Base-by-base conservation (phyloP, 352 stramenopile species). In the Plasmopara viticola region DNA sequence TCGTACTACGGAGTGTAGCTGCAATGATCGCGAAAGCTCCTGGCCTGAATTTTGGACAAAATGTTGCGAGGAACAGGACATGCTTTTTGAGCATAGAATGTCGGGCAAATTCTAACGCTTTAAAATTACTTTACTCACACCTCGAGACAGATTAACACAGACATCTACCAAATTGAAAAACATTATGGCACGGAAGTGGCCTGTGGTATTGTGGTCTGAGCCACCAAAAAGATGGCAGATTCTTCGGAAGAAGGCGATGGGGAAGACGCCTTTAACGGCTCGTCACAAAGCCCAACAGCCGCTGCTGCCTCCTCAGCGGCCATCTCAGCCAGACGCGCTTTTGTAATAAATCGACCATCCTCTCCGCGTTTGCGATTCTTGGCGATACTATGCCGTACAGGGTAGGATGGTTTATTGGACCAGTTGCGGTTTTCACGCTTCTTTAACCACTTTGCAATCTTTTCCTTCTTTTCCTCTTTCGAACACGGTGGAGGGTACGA, bases 361-460 rank as follows among this genome's bases (percentile, higher is more conserved):
- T 91, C 81, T 33, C 81, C 81, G 14, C 81, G 75, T 59, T 88
- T 87, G 39, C 81, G 78, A 53, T 84, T 86, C 63, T 88, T 91
- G 6, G 81, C 81, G 35, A 91, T 91, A 52, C 78, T 91, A 58
- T 90, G 81, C 6, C 81, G 76, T 43, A 89, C 78, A 6, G 81
- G 81, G 49, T 91, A 91, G 38, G 81, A 91, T 20, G 81, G 78
- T 43, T 91, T 91, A 60, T 87, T 91, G 20, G 78, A 89, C 78
- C 78, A 91, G 64, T 91, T 90, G 18, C 81, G 76, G 54, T 80
- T 83, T 60, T 87, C 81, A 31, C 81, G 78, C 54, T 91, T 91
- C 64, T 87, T 90, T 51, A 91, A 63, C 81, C 81, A 91, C 48
- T 78, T 78, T 5, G 76, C 74, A 44, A 91, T 89, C 59, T 89